phyloP scores from a whole-genome alignment of 1,284 basidiomycete species.

The Cryptococcus jaspeensis region DNA sequence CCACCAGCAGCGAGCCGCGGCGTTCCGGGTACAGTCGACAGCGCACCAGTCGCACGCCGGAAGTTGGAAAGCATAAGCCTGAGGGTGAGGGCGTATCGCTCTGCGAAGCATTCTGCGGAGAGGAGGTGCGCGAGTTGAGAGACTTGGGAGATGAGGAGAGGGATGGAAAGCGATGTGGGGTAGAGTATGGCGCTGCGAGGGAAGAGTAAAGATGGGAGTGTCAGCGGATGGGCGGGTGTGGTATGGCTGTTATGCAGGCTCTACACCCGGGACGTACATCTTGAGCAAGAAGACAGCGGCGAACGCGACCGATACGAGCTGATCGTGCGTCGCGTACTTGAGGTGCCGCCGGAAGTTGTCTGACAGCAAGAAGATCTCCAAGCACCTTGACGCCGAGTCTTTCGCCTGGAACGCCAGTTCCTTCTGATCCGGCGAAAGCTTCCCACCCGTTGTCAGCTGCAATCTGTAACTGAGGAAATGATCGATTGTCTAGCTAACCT shows the following conservation, averaged over 20 bases:
- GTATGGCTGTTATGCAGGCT: background rate
- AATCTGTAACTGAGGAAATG: background rate
- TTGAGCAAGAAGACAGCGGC: constrained; percentile 89
- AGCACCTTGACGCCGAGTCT: constrained; percentile 79
- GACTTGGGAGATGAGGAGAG: constrained; percentile 40
- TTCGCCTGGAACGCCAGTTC: constrained; percentile 92
- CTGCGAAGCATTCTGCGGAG: constrained; percentile 49
- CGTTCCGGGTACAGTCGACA: constrained; percentile 58
- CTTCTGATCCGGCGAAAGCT: constrained; percentile 72
- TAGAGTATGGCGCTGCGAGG: constrained; percentile 45
- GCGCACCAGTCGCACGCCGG: constrained; percentile 74
- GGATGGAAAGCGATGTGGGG: constrained; percentile 38
- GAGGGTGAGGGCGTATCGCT: constrained; percentile 76
- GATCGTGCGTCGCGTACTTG: constrained; percentile 83
- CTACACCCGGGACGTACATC: too few relatives aligned
- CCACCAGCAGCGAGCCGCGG: constrained; percentile 52
- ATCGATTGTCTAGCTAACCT: constrained; percentile 59
- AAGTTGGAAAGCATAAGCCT: constrained; percentile 87
- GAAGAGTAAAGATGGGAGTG: background rate
- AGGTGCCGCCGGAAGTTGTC: constrained; percentile 41
- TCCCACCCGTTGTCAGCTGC: background rate
- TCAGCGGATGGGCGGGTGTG: constrained; percentile 30
- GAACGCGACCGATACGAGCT: constrained; percentile 85
- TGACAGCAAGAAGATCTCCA: constrained; percentile 53
- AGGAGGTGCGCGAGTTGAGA: constrained; percentile 46